These are phyloP conservation scores for Termitomyces sp. DNA, from an alignment of 768 basidiomycete genomes.

Conservation along the genomic window DNA sequence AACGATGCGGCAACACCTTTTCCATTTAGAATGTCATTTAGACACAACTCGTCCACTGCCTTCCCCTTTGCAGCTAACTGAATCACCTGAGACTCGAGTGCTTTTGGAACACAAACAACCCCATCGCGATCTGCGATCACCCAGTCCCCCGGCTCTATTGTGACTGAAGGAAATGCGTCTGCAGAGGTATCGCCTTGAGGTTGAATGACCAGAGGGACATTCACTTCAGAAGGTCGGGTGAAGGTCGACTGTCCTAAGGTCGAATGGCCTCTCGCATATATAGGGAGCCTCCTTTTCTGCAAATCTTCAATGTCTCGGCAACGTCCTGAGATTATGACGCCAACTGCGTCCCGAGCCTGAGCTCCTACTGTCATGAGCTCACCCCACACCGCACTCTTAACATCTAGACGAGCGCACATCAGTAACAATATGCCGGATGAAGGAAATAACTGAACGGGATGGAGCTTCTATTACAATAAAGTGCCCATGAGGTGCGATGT, in stretches of 20 bases:
- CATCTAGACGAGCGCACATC: constrained; percentile 34
- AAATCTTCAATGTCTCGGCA: constrained; percentile 85
- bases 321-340: constrained; percentile 79
- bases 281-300: constrained; percentile 62
- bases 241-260: constrained; percentile 85
- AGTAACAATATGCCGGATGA: constrained; percentile 14
- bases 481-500: constrained; percentile 59
- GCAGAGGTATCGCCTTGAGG: constrained; percentile 29
- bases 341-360: constrained; percentile 59
- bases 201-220: constrained; percentile 53
- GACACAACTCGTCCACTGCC: constrained; percentile 65
- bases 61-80: constrained; percentile 52
- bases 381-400: constrained; percentile 86
- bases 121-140: constrained; percentile 88
- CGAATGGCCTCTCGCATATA: constrained; percentile 78
- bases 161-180: constrained; percentile 46
- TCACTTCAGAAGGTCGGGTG: constrained; percentile 73
- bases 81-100: constrained; percentile 48
- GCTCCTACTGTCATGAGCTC: constrained; percentile 90
- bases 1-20: constrained; percentile 76
- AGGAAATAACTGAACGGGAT: constrained; percentile 38
- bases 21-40: constrained; percentile 72
- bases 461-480: constrained; percentile 77
- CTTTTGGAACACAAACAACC: constrained; percentile 72
- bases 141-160: constrained; percentile 71